These are phyloP conservation scores for Mycena vitilis DNA, from an alignment of 768 basidiomycete species.

Conservation along the genomic window DNA sequence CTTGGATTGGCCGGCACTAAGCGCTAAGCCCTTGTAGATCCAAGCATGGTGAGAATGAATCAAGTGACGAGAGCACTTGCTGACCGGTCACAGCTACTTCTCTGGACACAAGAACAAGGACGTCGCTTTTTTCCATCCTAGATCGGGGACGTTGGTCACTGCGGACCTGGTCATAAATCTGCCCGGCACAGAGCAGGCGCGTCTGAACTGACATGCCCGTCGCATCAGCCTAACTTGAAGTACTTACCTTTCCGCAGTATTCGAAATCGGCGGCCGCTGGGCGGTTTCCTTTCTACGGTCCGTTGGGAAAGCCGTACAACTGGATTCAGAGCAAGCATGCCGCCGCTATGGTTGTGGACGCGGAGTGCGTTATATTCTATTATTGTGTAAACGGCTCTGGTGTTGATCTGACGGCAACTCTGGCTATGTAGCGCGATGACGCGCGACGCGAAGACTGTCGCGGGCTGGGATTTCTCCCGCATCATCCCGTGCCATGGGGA, in stretches of 20 bases:
- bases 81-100: slow-evolving; percentile 63
- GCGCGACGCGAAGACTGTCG: slow-evolving; percentile 73
- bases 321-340: slow-evolving; percentile 49
- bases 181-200: slow-evolving; percentile 79
- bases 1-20: too few species aligned
- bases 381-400: neutral
- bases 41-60: slow-evolving; percentile 58
- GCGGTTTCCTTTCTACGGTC: slow-evolving; percentile 41
- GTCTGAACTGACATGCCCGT: neutral
- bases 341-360: slow-evolving; percentile 48
- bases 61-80: neutral
- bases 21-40: slow-evolving; percentile 45
- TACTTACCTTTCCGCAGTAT: neutral
- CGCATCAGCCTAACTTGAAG: too few species aligned
- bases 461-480: slow-evolving; percentile 77
- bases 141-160: slow-evolving; percentile 66
- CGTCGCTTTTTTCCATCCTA: slow-evolving; percentile 81
- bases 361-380: slow-evolving; percentile 47
- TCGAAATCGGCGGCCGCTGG: slow-evolving; percentile 45
- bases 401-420: neutral
- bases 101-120: slow-evolving; percentile 81
- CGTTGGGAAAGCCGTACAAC: slow-evolving; percentile 47
- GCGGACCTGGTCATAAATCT: slow-evolving; percentile 89
- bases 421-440: slow-evolving; percentile 65
- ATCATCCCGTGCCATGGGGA: slow-evolving; percentile 81